Evolutionary conservation across 805 yeast species (phyloP).

Genomic region (Teunomyces atbi): DNA sequence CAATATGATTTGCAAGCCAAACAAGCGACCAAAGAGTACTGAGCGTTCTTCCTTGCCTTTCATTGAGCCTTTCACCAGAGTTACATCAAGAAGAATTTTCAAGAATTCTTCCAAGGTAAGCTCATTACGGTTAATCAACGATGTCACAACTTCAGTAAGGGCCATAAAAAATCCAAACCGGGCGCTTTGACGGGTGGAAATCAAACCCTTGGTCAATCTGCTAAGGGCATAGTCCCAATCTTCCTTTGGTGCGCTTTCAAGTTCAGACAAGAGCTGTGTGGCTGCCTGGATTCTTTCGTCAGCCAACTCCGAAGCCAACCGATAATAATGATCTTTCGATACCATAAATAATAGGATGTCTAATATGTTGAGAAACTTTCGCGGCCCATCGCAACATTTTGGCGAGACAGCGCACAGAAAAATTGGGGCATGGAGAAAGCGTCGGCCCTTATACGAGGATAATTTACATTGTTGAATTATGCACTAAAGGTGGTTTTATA

Average conservation of each 20-base stretch:
- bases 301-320: slow-evolving; percentile 72
- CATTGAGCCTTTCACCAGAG: slow-evolving; percentile 31
- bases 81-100: slow-evolving; percentile 40
- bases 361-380: neutral
- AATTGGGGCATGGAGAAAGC: neutral
- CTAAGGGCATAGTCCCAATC: slow-evolving; percentile 84
- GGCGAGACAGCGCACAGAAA: neutral
- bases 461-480: slow-evolving; percentile 6
- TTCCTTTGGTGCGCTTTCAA: slow-evolving; percentile 39
- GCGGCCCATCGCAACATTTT: slow-evolving; percentile 10
- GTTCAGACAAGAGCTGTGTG: slow-evolving; percentile 58
- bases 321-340: slow-evolving; percentile 73
- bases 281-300: slow-evolving; percentile 74
- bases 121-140: slow-evolving; percentile 23
- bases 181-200: slow-evolving; percentile 80
- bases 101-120: slow-evolving; percentile 34
- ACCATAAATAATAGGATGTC: slow-evolving; percentile 39
- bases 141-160: slow-evolving; percentile 60
- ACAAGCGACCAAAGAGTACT: slow-evolving; percentile 74
- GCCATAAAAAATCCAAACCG: slow-evolving; percentile 88
- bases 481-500: slow-evolving; percentile 3
- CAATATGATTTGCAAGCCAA: slow-evolving; percentile 76
- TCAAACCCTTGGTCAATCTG: slow-evolving; percentile 75
- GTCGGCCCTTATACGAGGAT: neutral
- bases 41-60: slow-evolving; percentile 86